Evolutionary conservation across 805 yeast species (phyloP), one percentile per base, ranked within the genome.

Genomic region (Yamadazyma ubonensis): DNA sequence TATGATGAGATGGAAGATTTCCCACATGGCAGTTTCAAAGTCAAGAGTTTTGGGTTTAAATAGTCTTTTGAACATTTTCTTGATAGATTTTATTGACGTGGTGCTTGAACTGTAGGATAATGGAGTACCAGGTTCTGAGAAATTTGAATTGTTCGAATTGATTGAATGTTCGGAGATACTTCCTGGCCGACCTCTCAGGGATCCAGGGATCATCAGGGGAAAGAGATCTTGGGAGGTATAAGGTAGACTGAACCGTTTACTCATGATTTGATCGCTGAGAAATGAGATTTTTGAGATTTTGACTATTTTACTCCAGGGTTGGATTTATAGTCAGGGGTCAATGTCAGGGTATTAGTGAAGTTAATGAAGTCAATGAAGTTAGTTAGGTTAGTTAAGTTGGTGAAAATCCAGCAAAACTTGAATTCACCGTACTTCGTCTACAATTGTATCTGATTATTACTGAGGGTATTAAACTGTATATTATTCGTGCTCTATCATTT

Each of bases 21-120:
- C 97, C 96, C 96, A 90, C 44, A 81, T 73, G 10, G 96, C 96
- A 1, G 95, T 86, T 59, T 90, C 97, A 53, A 89, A 86, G 62
- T 90, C 96, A 39, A 89, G 69, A 0, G 96, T 82, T 6, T 82
- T 85, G 1, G 96, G 90, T 49, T 80, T 79, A 46, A 83, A 66
- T 21, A 67, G 45, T 38, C 74, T 52, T 37, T 54, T 54, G 34
- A 56, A 38, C 68, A 67, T 63, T 22, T 47, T 54, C 45, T 54
- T 58, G 39, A 62, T 38, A 40, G 53, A 59, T 20, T 51, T 49
- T 36, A 60, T 48, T 35, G 38, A 21, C 5, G 31, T 25, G 18
- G 41, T 15, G 21, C 29, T 8, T 21, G 41, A 37, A 16, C 26
- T 8, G 16, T 25, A 15, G 5, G 18, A 15, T 16, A 31, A 5